Evolutionary conservation across 23 red algal species (phyloP).

Genomic region (Gracilaria vermiculophylla): DNA sequence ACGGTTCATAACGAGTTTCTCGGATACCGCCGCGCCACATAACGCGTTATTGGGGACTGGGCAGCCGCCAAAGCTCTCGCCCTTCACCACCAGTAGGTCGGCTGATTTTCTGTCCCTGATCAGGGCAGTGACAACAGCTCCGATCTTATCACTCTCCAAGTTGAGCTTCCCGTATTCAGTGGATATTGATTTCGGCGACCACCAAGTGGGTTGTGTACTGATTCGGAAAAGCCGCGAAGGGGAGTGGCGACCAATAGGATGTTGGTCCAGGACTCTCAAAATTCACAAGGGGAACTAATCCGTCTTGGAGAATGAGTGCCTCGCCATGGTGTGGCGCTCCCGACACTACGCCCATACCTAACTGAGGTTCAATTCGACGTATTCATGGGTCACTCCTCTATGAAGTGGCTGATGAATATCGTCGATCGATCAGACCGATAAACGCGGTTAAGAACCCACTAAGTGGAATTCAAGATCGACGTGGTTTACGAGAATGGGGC

Average conservation of each 20-base stretch:
- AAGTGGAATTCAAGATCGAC: background rate
- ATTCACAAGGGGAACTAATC: no score
- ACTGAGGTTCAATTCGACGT: background rate
- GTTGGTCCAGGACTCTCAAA: background rate
- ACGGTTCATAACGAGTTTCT: no score
- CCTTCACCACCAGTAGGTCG: background rate
- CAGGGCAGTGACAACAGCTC: no score
- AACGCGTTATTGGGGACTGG: background rate
- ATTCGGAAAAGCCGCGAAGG: background rate
- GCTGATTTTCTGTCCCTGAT: no score
- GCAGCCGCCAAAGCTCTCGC: background rate
- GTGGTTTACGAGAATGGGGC: slow-evolving; percentile 12
- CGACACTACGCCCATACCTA: background rate
- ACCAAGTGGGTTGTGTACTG: no score
- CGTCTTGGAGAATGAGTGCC: no score
- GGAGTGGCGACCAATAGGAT: background rate
- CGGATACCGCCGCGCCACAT: slow-evolving; percentile 1
- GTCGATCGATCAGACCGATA: background rate
- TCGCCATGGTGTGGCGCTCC: slow-evolving; percentile 6
- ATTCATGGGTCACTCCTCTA: slow-evolving; percentile 22
- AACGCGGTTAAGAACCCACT: slow-evolving; percentile 1
- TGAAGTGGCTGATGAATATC: no score
- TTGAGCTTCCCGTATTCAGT: no score
- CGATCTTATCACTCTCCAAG: no score
- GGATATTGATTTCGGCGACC: no score